Evolutionary conservation across 2,329 filamentous ascomycete species (phyloP).

Genomic region (Cucurbitaria berberidis): DNA sequence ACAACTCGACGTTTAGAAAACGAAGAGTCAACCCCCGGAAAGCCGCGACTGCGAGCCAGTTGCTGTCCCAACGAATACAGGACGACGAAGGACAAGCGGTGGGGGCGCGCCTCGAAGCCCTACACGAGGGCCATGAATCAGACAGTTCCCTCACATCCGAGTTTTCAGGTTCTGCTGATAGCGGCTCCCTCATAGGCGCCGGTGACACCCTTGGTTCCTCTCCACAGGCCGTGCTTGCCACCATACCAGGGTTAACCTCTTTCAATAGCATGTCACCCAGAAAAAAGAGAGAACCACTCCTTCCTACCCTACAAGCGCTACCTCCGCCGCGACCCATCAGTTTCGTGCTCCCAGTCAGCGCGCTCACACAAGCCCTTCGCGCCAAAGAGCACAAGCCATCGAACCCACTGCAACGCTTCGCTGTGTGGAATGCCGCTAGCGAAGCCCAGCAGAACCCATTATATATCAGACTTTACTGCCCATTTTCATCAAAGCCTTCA

Average conservation of each 20-base stretch:
- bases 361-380: conserved; percentile 74
- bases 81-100: conserved; percentile 53
- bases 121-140: conserved; percentile 50
- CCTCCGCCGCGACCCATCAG: conserved; percentile 77
- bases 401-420: conserved; percentile 78
- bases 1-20: conserved; percentile 68
- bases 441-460: conserved; percentile 71
- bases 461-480: conserved; percentile 77
- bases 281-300: conserved; percentile 58
- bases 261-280: conserved; percentile 63
- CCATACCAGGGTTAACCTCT: conserved; percentile 51
- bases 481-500: conserved; percentile 69
- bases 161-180: conserved; percentile 60
- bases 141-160: conserved; percentile 50
- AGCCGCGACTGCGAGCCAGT: conserved; percentile 59
- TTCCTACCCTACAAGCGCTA: conserved; percentile 65
- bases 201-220: conserved; percentile 65
- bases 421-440: conserved; percentile 76
- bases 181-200: conserved; percentile 71
- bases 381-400: conserved; percentile 72
- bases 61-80: conserved; percentile 61
- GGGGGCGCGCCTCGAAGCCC: conserved; percentile 45
- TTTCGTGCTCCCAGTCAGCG: conserved; percentile 71
- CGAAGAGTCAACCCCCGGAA: conserved; percentile 67
- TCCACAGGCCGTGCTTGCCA: conserved; percentile 52